phyloP scores from a whole-genome alignment of 2,329 filamentous ascomycete species.

The Pseudocercospora musae region DNA sequence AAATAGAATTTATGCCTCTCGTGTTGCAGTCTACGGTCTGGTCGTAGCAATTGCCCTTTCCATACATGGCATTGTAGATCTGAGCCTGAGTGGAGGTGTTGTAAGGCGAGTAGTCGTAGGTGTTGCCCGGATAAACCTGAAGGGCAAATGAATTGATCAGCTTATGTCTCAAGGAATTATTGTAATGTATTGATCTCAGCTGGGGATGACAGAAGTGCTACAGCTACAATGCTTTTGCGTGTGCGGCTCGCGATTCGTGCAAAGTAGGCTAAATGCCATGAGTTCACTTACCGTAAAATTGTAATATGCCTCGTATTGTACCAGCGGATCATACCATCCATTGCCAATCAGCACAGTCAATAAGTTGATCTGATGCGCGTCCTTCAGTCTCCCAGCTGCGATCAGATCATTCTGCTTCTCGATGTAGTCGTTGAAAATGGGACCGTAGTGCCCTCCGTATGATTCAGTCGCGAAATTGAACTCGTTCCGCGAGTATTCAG shows the following conservation, averaged over 20 bases:
- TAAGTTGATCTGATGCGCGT: slow-evolving; percentile 33
- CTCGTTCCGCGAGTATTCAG: slow-evolving; percentile 25
- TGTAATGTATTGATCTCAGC: background rate
- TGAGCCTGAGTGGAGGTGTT: slow-evolving; percentile 49
- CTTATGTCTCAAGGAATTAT: slow-evolving; percentile 39
- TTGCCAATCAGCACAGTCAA: slow-evolving; percentile 45
- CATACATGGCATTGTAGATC: slow-evolving; percentile 60
- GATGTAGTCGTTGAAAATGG: slow-evolving; percentile 33
- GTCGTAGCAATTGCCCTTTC: slow-evolving; percentile 59
- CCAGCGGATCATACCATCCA: slow-evolving; percentile 57
- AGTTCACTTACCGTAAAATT: slow-evolving; percentile 56
- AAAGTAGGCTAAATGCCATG: slow-evolving; percentile 34
- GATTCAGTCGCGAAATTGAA: slow-evolving; percentile 35
- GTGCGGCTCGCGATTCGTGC: too few species aligned
- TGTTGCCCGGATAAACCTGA: background rate
- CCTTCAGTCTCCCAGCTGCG: slow-evolving; percentile 35
- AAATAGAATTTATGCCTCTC: slow-evolving; percentile 50
- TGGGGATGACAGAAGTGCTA: too few species aligned
- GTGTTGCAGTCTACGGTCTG: slow-evolving; percentile 55
- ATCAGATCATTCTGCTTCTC: slow-evolving; percentile 38
- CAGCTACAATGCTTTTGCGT: too few species aligned
- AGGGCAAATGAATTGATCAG: slow-evolving; percentile 21
- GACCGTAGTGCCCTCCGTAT: slow-evolving; percentile 34
- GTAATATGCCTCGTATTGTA: slow-evolving; percentile 57
- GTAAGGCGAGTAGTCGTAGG: slow-evolving; percentile 54